phyloP scores from a whole-genome alignment of 139 green algal species.

The Monoraphidium neglectum region DNA sequence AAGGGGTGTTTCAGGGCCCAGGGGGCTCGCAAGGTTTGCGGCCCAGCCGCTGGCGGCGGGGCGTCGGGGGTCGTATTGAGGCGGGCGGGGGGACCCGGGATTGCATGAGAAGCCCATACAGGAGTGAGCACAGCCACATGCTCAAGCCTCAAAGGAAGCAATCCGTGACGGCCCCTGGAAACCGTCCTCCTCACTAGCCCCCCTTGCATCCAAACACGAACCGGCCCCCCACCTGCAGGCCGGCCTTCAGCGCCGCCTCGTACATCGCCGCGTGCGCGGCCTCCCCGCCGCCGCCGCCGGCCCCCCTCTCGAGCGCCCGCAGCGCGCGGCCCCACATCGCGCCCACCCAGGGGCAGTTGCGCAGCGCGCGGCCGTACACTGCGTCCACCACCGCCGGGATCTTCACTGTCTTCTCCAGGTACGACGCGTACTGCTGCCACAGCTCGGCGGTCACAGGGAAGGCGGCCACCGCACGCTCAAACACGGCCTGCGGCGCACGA shows the following conservation, averaged over 20 bases:
- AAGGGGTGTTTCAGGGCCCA: neutral
- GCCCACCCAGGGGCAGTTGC: slow-evolving; percentile 89
- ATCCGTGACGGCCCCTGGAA: too few relatives aligned
- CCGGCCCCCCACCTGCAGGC: slow-evolving; percentile 41
- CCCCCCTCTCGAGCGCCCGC: slow-evolving; percentile 44
- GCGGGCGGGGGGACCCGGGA: too few relatives aligned
- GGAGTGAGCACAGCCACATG: too few relatives aligned
- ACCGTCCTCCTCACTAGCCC: too few relatives aligned
- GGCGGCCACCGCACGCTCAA: slow-evolving; percentile 76
- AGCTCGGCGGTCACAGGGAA: slow-evolving; percentile 83
- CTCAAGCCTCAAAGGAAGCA: neutral
- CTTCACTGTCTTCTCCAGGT: slow-evolving; percentile 59
- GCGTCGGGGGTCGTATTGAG: too few relatives aligned
- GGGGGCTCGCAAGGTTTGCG: too few relatives aligned
- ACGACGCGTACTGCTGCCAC: slow-evolving; percentile 79
- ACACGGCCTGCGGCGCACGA: slow-evolving; percentile 51
- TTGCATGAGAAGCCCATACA: too few relatives aligned
- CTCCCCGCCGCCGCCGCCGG: neutral
- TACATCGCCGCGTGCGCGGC: slow-evolving; percentile 41
- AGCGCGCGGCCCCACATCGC: slow-evolving; percentile 66
- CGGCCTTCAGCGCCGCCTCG: slow-evolving; percentile 43
- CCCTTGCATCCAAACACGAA: too few relatives aligned
- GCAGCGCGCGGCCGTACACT: slow-evolving; percentile 63
- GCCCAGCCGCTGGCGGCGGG: too few relatives aligned
- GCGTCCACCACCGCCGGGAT: slow-evolving; percentile 35